phyloP scores from a whole-genome alignment of 225 moss, liverwort and hornwort species.

The Rhytidiadelphus loreus region DNA sequence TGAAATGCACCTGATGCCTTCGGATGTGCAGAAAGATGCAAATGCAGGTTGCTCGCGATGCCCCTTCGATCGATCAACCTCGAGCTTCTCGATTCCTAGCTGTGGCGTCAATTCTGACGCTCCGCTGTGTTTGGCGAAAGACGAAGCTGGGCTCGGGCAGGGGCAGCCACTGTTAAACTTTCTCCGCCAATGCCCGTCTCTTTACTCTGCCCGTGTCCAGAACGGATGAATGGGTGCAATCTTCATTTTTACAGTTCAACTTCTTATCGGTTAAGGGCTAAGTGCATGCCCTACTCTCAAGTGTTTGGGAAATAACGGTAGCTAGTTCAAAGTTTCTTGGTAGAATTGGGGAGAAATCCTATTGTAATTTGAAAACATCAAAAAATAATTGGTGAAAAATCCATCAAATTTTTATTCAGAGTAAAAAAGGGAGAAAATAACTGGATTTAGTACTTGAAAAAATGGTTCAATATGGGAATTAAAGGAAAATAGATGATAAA shows the following conservation, averaged over 20 bases:
- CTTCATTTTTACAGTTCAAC: neutral
- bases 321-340: rapidly evolving
- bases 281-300: rapidly evolving
- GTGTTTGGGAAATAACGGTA: rapidly evolving
- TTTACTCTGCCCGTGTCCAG: neutral
- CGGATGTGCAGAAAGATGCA: neutral
- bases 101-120: neutral
- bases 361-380: neutral
- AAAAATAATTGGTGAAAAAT: rapidly evolving
- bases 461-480: rapidly evolving
- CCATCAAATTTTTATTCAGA: neutral
- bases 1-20: neutral
- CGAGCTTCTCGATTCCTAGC: neutral
- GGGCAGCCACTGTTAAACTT: neutral
- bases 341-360: rapidly evolving
- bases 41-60: neutral
- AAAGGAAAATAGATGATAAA: neutral
- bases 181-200: neutral
- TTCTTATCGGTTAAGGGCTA: neutral
- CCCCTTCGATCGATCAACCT: neutral
- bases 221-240: neutral
- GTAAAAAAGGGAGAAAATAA: neutral
- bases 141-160: neutral
- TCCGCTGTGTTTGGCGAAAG: neutral
- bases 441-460: rapidly evolving